Conservation (phyloP, 441 rosid genomes). For the Gossypium davidsonii region DNA sequence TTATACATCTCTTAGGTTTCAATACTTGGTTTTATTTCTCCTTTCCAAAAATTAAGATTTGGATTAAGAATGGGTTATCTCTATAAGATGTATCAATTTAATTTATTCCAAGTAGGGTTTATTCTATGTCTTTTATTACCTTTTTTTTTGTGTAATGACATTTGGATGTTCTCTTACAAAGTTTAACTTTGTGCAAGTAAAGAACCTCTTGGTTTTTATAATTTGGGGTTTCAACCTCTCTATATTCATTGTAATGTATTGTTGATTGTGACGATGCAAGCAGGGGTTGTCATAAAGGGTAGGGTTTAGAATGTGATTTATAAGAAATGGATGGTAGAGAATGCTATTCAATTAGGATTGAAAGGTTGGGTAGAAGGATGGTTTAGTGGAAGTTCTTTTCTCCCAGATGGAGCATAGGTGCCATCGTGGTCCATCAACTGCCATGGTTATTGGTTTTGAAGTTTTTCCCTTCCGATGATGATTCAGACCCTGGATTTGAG, state of each 20-base stretch:
- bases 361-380: conserved; percentile 91
- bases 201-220: background rate
- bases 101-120: no score
- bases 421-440: conserved; percentile 72
- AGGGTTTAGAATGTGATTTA: conserved; percentile 86
- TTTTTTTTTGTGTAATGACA: background rate
- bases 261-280: conserved; percentile 37
- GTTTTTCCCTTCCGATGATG: conserved; percentile 60
- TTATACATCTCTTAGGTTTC: background rate
- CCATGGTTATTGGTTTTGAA: conserved; percentile 61
- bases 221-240: background rate
- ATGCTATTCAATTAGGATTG: conserved; percentile 58
- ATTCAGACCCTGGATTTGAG: conserved; percentile 57
- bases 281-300: conserved; percentile 64
- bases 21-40: no score
- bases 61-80: no score
- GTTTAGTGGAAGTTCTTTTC: conserved; percentile 81
- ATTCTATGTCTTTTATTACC: no score
- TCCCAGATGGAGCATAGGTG: conserved; percentile 85
- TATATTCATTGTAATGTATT: background rate
- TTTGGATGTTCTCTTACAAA: background rate
- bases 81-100: no score
- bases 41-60: no score
- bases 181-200: background rate
- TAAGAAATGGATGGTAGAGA: conserved; percentile 79